Evolutionary conservation across 805 yeast genomes (phyloP).

Genomic region (Kodamaea neixiangensis): DNA sequence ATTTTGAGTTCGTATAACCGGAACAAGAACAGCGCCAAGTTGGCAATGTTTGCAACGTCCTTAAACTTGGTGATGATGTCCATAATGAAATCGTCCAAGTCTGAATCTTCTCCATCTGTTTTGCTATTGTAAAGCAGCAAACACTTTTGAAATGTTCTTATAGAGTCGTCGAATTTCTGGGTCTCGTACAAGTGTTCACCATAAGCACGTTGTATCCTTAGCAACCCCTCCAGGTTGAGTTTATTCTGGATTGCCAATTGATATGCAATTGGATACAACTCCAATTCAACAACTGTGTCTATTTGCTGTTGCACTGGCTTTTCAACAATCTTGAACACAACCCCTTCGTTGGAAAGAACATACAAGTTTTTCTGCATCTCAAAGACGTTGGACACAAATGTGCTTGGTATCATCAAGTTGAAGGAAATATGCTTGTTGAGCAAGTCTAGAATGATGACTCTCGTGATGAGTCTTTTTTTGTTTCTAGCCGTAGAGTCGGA

Average conservation of each 20-base stretch:
- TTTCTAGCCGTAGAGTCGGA: background rate
- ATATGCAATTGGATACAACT: constrained; percentile 71
- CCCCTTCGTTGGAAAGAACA: constrained; percentile 73
- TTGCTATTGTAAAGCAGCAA: constrained; percentile 24
- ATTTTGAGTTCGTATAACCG: constrained; percentile 53
- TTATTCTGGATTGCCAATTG: constrained; percentile 53
- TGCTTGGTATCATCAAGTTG: constrained; percentile 64
- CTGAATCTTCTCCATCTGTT: constrained; percentile 23
- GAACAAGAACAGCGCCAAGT: constrained; percentile 64
- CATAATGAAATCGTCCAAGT: constrained; percentile 50
- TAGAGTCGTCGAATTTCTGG: constrained; percentile 67
- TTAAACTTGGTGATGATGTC: constrained; percentile 77
- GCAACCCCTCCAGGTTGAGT: constrained; percentile 30
- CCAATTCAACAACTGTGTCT: constrained; percentile 65
- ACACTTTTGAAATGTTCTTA: constrained; percentile 66
- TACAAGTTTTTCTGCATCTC: constrained; percentile 57
- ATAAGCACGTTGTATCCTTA: constrained; percentile 43
- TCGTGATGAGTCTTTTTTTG: constrained; percentile 42
- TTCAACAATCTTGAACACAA: constrained; percentile 67
- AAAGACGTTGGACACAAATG: constrained; percentile 59
- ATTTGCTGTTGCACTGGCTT: constrained; percentile 67
- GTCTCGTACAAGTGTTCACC: constrained; percentile 74
- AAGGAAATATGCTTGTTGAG: constrained; percentile 69
- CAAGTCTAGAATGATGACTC: constrained; percentile 68
- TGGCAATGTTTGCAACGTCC: constrained; percentile 70